Conservation (phyloP, 2,329 filamentous ascomycete genomes). For the Ceratocystiopsis sp. region DNA sequence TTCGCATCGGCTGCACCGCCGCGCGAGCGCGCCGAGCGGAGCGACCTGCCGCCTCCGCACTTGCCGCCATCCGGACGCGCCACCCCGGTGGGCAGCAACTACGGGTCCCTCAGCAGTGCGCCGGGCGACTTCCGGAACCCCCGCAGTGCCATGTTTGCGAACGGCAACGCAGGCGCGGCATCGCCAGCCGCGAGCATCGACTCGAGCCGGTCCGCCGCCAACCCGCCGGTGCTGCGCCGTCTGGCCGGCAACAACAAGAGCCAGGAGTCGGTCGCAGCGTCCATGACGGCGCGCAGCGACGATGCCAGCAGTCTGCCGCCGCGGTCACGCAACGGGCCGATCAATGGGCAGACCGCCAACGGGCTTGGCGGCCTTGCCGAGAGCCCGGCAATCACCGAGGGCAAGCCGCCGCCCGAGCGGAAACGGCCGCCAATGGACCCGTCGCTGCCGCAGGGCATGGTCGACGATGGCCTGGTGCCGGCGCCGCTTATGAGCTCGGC, state of each 20-base stretch:
- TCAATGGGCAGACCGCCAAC: conserved; percentile 6
- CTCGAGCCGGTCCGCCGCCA: conserved; percentile 25
- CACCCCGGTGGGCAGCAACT: conserved; percentile 8
- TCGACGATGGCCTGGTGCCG: conserved; percentile 37
- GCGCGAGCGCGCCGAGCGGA: no score
- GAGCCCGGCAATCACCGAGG: conserved; percentile 16
- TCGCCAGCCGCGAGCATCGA: conserved; percentile 37
- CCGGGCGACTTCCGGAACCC: conserved; percentile 9
- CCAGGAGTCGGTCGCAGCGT: conserved; percentile 37
- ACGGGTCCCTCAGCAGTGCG: conserved; percentile 5
- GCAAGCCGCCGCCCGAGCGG: conserved; percentile 42
- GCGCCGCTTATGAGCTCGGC: conserved; percentile 38
- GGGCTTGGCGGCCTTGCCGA: conserved; percentile 6
- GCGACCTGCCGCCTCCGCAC: conserved; percentile 4
- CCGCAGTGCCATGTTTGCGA: conserved; percentile 14
- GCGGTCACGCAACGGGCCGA: conserved; percentile 30
- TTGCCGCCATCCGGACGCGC: conserved; percentile 11
- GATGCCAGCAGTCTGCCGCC: conserved; percentile 30
- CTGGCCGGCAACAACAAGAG: conserved; percentile 35
- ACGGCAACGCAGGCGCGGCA: conserved; percentile 18
- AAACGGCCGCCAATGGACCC: conserved; percentile 51
- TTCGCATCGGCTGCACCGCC: no score
- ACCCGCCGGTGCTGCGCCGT: conserved; percentile 25
- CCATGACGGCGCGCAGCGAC: conserved; percentile 31
- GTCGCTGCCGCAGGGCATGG: conserved; percentile 27